Conservation (phyloP, 192 early-diverging fungal genomes). For the Rhizophlyctis rosea region DNA sequence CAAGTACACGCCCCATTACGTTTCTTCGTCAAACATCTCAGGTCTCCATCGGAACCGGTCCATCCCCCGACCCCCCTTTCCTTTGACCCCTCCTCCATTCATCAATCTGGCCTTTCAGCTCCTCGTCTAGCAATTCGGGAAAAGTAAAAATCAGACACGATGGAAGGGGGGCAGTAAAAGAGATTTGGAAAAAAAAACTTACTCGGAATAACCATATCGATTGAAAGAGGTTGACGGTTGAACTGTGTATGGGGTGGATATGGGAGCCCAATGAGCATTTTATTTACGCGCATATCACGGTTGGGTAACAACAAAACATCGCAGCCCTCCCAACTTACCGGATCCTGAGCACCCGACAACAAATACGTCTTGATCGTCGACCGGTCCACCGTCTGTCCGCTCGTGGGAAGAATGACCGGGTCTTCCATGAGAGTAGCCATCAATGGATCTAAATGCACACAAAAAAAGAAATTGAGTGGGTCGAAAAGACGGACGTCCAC, state of each 20-base stretch:
- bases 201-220: constrained; percentile 85
- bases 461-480: constrained; percentile 6
- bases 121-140: constrained; percentile 38
- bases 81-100: constrained; percentile 39
- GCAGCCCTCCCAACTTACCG: constrained; percentile 29
- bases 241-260: constrained; percentile 40
- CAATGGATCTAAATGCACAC: constrained; percentile 47
- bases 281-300: not conserved
- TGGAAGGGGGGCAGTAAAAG: not conserved
- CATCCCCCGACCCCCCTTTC: too few relatives aligned
- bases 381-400: constrained; percentile 75
- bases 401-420: constrained; percentile 87
- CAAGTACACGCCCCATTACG: too few relatives aligned
- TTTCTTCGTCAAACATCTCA: too few relatives aligned
- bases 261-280: not conserved
- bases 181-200: constrained; percentile 21
- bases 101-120: constrained; percentile 50
- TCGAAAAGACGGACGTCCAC: too few relatives aligned
- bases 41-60: too few relatives aligned
- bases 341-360: constrained; percentile 84
- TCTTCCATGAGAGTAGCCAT: constrained; percentile 87
- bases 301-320: not conserved
- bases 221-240: constrained; percentile 82
- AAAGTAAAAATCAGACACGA: constrained; percentile 2
- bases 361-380: constrained; percentile 86